Base-by-base conservation (phyloP, 2,329 filamentous ascomycete genomes). In the Fusarium hostae region DNA sequence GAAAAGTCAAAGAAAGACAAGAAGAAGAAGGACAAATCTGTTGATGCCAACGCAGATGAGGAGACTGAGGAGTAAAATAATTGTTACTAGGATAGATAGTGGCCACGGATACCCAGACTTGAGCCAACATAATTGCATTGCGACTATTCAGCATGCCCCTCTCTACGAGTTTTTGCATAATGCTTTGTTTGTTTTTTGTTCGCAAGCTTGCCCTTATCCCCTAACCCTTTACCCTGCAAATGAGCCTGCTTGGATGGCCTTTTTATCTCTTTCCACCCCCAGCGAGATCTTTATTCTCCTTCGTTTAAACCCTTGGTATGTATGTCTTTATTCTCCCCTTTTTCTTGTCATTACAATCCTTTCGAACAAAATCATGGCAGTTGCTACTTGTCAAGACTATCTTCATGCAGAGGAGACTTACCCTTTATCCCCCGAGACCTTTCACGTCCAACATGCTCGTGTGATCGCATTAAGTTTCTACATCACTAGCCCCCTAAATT, bases 61-160 rank as follows among this genome's bases (percentile, higher is more conserved):
- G 58, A 73, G 41, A 22, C 61, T 30, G 43, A 56, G 37, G 64
- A 67, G 71, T 72, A 68, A 68, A 50, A 58, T 56, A 44, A 40
- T 59, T n/a, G 37, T 65, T 62, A 22, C 16, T 45, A 39, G 50
- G 54, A 62, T 50, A 52, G 41, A 51, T 45, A 59, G 54, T 55
- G 71, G 71, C 59, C 39, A 61, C 51, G 65, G 45, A 75, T 75
- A 73, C 70, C 70, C 70, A 72, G 54, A 73, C 13, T 58, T 48
- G 45, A 68, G 54, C 44, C 47, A 50, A 37, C 18, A 68, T 30
- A 51, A 28, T 32, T 22, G 15, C n/a, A 35, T 51, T 57, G 22
- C 28, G 50, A 43, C 28, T 47, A 37, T 37, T n/a, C 35, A 41
- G 35, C 18, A n/a, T 40, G 26, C 34, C 50, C 18, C 8, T 24